Conservation (phyloP, 2,329 filamentous ascomycete genomes). For the Venturia nashicola region DNA sequence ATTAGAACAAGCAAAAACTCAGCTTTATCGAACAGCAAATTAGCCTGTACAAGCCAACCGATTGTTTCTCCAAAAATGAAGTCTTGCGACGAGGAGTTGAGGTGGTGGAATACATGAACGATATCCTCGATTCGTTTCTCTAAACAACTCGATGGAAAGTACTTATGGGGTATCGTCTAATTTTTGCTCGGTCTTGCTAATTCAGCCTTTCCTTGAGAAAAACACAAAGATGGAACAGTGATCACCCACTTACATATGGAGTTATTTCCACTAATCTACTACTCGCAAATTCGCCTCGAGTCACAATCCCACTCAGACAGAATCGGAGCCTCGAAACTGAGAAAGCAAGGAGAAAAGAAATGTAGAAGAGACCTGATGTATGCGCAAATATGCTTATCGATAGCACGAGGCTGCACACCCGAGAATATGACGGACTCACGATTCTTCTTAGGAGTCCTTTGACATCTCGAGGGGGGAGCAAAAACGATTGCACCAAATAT, state of each 20-base stretch:
- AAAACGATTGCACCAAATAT: no score
- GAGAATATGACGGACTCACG: background rate
- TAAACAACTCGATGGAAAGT: background rate
- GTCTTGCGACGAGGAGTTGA: background rate
- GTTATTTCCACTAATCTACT: background rate
- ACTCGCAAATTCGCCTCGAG: background rate
- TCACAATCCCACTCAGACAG: background rate
- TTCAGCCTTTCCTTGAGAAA: background rate
- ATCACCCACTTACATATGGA: no score
- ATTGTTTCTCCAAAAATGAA: background rate
- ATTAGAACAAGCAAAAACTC: background rate
- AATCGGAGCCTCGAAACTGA: background rate
- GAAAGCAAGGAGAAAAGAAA: background rate
- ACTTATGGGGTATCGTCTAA: no score
- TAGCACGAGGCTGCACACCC: background rate
- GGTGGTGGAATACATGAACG: background rate
- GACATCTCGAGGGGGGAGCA: no score
- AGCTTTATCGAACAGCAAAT: conserved; percentile 2
- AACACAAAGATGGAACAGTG: background rate
- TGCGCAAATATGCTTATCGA: background rate
- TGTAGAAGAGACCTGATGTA: background rate
- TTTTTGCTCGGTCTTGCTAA: background rate
- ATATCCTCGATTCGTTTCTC: background rate
- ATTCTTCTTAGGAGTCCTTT: no score
- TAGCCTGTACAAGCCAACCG: background rate